A percentile compares a stretch with the other conserved stretches of the same genome.
Evolutionary conservation across 1,284 basidiomycete genomes (phyloP).

Genomic region (Tilletia caries): DNA sequence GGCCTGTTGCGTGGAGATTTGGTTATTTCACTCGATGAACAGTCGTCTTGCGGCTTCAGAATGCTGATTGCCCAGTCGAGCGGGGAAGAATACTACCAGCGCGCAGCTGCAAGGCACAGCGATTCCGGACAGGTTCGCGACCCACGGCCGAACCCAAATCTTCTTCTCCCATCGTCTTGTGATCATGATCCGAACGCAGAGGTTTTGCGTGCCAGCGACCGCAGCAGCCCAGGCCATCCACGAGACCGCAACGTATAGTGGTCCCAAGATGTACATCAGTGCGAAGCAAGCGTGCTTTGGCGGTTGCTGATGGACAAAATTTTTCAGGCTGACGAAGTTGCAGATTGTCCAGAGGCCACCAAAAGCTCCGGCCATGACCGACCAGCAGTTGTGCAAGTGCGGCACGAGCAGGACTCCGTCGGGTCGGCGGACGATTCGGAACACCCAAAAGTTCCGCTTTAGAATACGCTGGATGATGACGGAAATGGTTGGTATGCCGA

Average conservation of each 20-base stretch:
- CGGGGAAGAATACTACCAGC: no score
- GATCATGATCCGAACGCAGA: neutral
- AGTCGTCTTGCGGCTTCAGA: no score
- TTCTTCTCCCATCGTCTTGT: neutral
- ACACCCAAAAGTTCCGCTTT: neutral
- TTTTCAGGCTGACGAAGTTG: neutral
- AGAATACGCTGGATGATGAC: neutral
- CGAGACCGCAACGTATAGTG: neutral
- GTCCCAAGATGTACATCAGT: neutral
- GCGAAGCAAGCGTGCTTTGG: neutral
- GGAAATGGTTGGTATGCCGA: neutral
- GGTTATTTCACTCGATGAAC: no score
- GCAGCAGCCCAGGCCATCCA: constrained; percentile 1
- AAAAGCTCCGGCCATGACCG: neutral
- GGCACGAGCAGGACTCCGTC: neutral
- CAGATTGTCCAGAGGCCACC: neutral
- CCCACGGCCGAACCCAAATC: neutral
- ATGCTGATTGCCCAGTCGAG: no score
- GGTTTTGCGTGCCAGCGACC: constrained; percentile 1
- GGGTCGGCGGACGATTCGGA: neutral
- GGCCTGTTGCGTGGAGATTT: no score
- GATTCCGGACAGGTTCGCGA: no score
- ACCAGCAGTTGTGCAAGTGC: constrained; percentile 4
- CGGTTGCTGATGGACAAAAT: neutral
- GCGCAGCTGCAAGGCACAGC: no score